Conservation (phyloP, 1,139 yeast genomes). For the Yamadazyma epiphylla region DNA sequence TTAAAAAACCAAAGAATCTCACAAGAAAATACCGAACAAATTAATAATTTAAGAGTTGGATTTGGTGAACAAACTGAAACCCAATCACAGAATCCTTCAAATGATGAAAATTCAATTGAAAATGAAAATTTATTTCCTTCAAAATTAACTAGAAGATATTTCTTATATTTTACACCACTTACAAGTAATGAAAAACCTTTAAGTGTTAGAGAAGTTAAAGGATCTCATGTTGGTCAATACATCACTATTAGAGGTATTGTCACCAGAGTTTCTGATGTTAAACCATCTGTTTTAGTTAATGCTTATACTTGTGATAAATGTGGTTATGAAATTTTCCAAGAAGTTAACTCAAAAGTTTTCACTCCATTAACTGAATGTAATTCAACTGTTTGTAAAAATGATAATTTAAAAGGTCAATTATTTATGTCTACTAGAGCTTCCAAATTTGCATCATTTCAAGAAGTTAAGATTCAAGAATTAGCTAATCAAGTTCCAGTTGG, state of each 20-base stretch:
- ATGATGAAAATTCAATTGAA: slow-evolving; percentile 18
- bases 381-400: slow-evolving; percentile 72
- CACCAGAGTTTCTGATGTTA: slow-evolving; percentile 93
- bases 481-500: slow-evolving; percentile 98
- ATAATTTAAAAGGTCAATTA: slow-evolving; percentile 83
- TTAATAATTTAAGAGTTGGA: slow-evolving; percentile 35
- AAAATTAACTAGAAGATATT: slow-evolving; percentile 80
- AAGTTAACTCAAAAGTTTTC: slow-evolving; percentile 79
- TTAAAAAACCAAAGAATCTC: slow-evolving; percentile 73
- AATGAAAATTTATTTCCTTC: slow-evolving; percentile 65
- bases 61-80: slow-evolving; percentile 17
- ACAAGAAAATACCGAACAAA: slow-evolving; percentile 61
- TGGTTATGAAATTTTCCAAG: slow-evolving; percentile 96
- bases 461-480: slow-evolving; percentile 89
- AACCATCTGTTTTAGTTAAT: slow-evolving; percentile 84
- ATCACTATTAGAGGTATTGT: slow-evolving; percentile 93
- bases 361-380: slow-evolving; percentile 85
- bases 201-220: slow-evolving; percentile 88
- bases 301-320: slow-evolving; percentile 98
- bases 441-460: slow-evolving; percentile 92
- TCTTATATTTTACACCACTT: slow-evolving; percentile 81
- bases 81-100: slow-evolving; percentile 14
- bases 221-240: slow-evolving; percentile 76
- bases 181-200: slow-evolving; percentile 51
- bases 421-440: slow-evolving; percentile 95